These are phyloP conservation scores for Epichloe sp. DNA, from an alignment of 2,329 filamentous ascomycete species.

Conservation along the genomic window DNA sequence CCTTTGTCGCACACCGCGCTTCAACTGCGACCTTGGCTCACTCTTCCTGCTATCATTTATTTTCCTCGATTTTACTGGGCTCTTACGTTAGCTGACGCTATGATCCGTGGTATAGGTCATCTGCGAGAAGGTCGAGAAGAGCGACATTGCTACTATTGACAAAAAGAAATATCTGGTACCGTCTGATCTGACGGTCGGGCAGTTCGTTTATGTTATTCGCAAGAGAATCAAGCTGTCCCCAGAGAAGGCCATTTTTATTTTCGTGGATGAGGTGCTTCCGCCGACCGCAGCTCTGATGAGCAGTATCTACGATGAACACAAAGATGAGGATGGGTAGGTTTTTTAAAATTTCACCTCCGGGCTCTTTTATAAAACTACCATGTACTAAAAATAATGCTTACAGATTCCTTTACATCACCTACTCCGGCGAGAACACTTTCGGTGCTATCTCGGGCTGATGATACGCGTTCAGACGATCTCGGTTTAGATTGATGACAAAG, in stretches of 20 bases:
- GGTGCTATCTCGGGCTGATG: slow-evolving; percentile 31
- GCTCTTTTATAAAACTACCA: background rate
- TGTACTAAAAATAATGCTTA: slow-evolving; percentile 6
- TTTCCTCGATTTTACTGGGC: background rate
- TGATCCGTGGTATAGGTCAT: slow-evolving; percentile 57
- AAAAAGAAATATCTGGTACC: slow-evolving; percentile 99
- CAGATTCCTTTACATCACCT: slow-evolving; percentile 97
- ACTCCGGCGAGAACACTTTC: slow-evolving; percentile 99
- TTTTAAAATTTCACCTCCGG: background rate
- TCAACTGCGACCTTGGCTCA: background rate
- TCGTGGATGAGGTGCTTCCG: slow-evolving; percentile 94
- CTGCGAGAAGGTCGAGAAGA: slow-evolving; percentile 99
- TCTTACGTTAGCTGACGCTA: background rate
- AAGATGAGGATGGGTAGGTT: slow-evolving; percentile 59
- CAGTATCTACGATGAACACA: slow-evolving; percentile 99
- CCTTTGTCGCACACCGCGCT: background rate
- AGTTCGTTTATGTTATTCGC: slow-evolving; percentile 99
- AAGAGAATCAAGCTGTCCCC: slow-evolving; percentile 99
- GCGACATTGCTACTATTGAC: slow-evolving; percentile 97
- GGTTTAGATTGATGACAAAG: slow-evolving; percentile 5
- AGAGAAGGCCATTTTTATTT: slow-evolving; percentile 99
- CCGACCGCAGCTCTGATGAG: slow-evolving; percentile 97
- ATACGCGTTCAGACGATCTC: background rate
- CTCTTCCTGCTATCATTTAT: background rate
- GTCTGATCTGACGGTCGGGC: slow-evolving; percentile 91